Conservation (phyloP, 1,284 basidiomycete genomes). For the Ceratobasidium sp. region DNA sequence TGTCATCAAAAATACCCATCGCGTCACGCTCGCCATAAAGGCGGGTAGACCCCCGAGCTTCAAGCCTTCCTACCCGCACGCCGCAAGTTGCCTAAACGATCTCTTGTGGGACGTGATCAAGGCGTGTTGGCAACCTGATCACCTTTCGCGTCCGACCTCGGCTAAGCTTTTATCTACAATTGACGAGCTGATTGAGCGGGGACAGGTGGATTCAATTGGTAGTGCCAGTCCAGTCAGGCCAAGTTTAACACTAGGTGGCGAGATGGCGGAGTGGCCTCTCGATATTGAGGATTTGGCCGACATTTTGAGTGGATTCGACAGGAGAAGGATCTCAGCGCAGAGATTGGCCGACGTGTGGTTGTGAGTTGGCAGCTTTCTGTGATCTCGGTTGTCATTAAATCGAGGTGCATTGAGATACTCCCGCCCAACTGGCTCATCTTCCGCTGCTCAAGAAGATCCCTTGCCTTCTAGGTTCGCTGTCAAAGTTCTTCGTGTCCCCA, state of each 20-base stretch:
- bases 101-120: constrained; percentile 2
- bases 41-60: not conserved
- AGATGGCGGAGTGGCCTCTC: constrained; percentile 7
- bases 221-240: not conserved
- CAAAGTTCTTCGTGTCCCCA: constrained; percentile 4
- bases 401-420: not conserved
- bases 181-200: constrained; percentile 1
- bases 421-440: not conserved
- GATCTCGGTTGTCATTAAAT: not conserved
- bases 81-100: constrained; percentile 16
- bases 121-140: not conserved
- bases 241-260: not conserved
- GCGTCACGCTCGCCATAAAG: constrained; percentile 13
- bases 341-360: constrained; percentile 17
- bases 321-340: not conserved
- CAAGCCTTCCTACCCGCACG: constrained; percentile 7
- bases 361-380: not conserved
- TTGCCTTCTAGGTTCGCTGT: not conserved
- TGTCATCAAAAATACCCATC: constrained; percentile 17
- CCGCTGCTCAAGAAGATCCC: not conserved
- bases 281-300: not conserved
- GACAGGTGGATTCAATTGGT: not conserved
- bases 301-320: not conserved
- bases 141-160: not conserved
- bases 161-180: not conserved